Evolutionary conservation across 768 basidiomycete species (phyloP), one percentile per base, ranked within the genome.

Genomic region (Psilocybe sp.): DNA sequence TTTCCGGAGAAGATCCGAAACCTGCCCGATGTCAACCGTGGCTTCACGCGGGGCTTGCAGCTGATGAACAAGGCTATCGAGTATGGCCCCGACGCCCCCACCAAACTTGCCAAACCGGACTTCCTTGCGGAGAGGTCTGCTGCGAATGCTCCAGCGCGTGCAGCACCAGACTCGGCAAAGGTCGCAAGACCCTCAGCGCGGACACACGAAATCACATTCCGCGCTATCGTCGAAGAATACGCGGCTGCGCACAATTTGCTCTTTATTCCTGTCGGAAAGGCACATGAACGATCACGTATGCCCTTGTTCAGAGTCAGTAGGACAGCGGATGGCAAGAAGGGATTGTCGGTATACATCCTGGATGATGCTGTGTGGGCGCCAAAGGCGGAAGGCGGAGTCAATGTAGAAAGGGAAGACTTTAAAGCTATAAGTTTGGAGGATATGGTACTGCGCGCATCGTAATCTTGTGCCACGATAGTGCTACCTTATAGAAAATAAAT

Each of bases 331-430:
- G 94, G 92, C 10, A 87, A 84, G 60, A 89, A 91, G 8, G 96
- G 96, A 0, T 62, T 98, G 38, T 72, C 92, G 58, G 85, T 97
- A 18, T 99, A 96, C 69, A 80, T 98, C 38, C 72, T 84, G 56
- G 94, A 97, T 59, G 94, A 97, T 69, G 95, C 94, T 1, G 91
- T 98, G 12, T 98, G 95, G 88, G 87, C 88, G 2, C 76, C 82
- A 8, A 74, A 73, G 40, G 65, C 71, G 38, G 64, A 64, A 32
- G 74, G 68, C 19, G 69, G 67, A 1, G 66, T 69, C 32, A 82
- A 74, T 35, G 39, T 56, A 47, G 80, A 84, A 18, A 72, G 70
- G 31, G 83, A 84, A 14, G 76, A 80, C 12, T 90, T 84, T 64
- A 74, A 79, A 51, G 94, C 95, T 3, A 84, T 98, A 20, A 74